phyloP scores from a whole-genome alignment of 139 green algal genomes.

The Tetradesmus lagerheimii region DNA sequence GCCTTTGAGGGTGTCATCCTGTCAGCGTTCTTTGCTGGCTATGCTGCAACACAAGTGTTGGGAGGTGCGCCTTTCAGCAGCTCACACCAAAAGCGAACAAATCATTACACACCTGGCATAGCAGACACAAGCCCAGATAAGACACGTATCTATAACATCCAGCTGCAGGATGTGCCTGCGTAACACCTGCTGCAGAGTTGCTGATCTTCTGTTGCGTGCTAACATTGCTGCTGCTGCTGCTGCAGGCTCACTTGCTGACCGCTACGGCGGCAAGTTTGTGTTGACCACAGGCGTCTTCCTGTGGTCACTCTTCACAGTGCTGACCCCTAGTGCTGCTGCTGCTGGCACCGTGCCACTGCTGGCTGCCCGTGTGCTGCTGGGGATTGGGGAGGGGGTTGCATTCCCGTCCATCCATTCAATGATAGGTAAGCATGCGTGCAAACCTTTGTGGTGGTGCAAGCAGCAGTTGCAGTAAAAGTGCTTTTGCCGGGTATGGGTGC shows the following conservation, averaged over 20 bases:
- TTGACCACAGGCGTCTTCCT: slow-evolving; percentile 65
- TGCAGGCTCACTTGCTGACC: slow-evolving; percentile 70
- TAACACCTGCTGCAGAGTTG: no score
- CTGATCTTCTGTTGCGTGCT: not conserved
- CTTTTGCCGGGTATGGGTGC: no score
- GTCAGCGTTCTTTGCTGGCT: slow-evolving; percentile 83
- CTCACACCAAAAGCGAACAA: not conserved
- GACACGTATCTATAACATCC: no score
- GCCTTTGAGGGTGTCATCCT: slow-evolving; percentile 74
- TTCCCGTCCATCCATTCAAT: slow-evolving; percentile 85
- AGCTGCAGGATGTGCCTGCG: no score
- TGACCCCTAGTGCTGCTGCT: slow-evolving; percentile 68
- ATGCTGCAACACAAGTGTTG: slow-evolving; percentile 77
- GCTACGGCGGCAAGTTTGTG: slow-evolving; percentile 76
- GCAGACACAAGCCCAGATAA: no score
- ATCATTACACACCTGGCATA: not conserved
- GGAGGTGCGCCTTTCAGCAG: slow-evolving; percentile 30
- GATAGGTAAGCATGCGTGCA: slow-evolving; percentile 70
- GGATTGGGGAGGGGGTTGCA: slow-evolving; percentile 83
- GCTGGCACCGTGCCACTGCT: slow-evolving; percentile 66
- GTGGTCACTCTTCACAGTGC: slow-evolving; percentile 78
- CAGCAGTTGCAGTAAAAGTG: no score
- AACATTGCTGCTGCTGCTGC: not conserved
- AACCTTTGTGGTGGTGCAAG: no score
- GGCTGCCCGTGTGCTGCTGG: slow-evolving; percentile 72